phyloP scores from a whole-genome alignment of 345 rosid genomes.

The Diplotaxis tenuifolia region DNA sequence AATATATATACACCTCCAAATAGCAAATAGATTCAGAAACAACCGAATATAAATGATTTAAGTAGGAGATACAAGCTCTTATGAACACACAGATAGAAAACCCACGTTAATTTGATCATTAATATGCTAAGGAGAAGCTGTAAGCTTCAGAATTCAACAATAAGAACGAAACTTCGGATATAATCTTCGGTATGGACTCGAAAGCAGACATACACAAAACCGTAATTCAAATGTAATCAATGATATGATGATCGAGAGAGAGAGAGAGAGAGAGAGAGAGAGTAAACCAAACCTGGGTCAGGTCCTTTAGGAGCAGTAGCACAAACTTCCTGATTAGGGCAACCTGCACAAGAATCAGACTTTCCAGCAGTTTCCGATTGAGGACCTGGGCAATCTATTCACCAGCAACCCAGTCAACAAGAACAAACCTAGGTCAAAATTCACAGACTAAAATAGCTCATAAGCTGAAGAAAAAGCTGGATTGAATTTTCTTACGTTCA shows the following conservation, averaged over 20 bases:
- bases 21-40: background rate
- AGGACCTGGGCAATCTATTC: slow-evolving; percentile 81
- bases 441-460: background rate
- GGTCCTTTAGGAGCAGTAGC: slow-evolving; percentile 96
- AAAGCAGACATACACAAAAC: background rate
- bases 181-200: background rate
- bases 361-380: slow-evolving; percentile 75
- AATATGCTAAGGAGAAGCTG: background rate
- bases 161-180: background rate
- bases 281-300: slow-evolving; percentile 62
- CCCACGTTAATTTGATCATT: background rate
- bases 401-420: background rate
- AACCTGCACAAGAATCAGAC: slow-evolving; percentile 77
- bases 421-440: background rate
- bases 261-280: background rate
- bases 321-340: slow-evolving; percentile 90
- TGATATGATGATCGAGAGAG: background rate
- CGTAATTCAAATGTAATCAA: background rate
- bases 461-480: background rate
- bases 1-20: background rate
- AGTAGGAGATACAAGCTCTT: background rate
- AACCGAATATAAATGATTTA: background rate
- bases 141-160: background rate
- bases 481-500: slow-evolving; percentile 25
- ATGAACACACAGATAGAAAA: background rate